Evolutionary conservation across 1,284 basidiomycete species (phyloP).

Genomic region (Xerocomus tenax): DNA sequence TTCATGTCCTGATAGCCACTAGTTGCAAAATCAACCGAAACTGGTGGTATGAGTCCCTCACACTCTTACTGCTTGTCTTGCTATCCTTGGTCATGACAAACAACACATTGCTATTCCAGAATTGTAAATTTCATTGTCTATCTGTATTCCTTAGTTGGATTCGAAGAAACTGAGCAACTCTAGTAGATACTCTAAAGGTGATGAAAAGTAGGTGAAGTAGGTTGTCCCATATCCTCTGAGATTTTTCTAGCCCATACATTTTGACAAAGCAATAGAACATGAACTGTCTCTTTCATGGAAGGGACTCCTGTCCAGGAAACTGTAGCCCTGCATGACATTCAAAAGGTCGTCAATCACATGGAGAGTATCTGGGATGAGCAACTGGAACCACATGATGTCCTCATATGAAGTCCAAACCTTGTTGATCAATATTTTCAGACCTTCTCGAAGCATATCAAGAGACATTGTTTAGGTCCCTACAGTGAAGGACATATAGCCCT

Average conservation of each 20-base stretch:
- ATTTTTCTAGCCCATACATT: background rate
- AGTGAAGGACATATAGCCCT: background rate
- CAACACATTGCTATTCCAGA: background rate
- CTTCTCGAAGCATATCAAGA: background rate
- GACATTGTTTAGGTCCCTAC: background rate
- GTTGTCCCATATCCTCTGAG: background rate
- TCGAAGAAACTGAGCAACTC: background rate
- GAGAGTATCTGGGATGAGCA: too few relatives aligned
- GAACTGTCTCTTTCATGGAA: background rate
- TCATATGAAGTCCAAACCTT: background rate
- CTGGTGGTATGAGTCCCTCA: background rate
- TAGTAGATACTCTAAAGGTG: background rate
- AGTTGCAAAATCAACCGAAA: conserved; percentile 1
- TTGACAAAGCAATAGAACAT: background rate
- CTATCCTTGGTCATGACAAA: background rate
- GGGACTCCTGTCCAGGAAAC: background rate
- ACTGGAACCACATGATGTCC: too few relatives aligned
- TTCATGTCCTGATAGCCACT: conserved; percentile 5
- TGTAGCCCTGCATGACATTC: background rate
- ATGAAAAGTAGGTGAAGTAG: background rate
- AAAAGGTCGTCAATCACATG: too few relatives aligned
- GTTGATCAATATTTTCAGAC: background rate
- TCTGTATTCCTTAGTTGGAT: background rate
- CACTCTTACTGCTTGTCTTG: background rate
- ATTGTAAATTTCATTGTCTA: background rate